Evolutionary conservation across 257 asterid species (phyloP).

Genomic region (Nicotiana tabacum): DNA sequence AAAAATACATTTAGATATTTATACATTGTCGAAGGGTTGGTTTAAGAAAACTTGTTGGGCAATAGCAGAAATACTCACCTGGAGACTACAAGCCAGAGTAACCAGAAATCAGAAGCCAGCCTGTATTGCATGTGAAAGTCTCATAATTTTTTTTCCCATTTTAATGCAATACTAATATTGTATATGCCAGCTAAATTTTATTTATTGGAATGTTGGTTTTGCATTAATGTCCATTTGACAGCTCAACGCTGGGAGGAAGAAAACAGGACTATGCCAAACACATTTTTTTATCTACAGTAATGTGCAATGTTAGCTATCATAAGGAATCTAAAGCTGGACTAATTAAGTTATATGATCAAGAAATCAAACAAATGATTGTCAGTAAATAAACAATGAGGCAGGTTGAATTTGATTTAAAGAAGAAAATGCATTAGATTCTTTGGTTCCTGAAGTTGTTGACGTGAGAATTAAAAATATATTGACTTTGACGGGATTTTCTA

Average conservation of each 20-base stretch:
- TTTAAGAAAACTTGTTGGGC: no score
- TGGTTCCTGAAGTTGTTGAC: not conserved
- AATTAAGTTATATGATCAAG: not conserved
- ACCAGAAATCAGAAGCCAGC: not conserved
- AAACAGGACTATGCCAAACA: not conserved
- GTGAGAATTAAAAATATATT: not conserved
- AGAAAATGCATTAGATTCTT: not conserved
- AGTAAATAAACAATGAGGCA: not conserved
- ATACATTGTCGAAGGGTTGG: no score
- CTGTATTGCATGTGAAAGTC: not conserved
- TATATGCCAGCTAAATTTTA: not conserved
- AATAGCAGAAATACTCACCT: not conserved
- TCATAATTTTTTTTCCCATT: not conserved
- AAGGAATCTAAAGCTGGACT: not conserved
- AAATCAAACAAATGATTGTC: not conserved
- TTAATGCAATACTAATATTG: not conserved
- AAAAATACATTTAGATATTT: no score
- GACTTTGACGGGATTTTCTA: not conserved
- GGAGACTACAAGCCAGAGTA: not conserved
- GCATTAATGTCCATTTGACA: conserved; percentile 2
- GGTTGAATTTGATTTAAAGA: not conserved
- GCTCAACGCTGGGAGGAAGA: not conserved
- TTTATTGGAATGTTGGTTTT: not conserved
- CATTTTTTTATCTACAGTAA: not conserved
- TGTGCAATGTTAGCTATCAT: not conserved